These are phyloP conservation scores for Fusarium mexicanum DNA, from an alignment of 2,329 filamentous ascomycete genomes.

Conservation along the genomic window DNA sequence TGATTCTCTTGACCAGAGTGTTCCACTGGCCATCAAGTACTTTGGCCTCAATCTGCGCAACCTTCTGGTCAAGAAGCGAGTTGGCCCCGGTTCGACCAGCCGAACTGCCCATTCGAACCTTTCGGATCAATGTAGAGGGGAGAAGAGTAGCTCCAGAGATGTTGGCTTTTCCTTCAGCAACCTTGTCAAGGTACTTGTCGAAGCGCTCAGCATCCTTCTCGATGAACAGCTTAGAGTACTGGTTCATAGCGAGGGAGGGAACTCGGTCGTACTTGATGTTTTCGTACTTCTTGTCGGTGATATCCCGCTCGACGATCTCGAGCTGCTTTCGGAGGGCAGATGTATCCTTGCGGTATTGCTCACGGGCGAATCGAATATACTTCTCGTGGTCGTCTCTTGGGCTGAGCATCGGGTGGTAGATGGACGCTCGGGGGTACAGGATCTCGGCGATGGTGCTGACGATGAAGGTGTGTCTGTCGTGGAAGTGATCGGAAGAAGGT, in stretches of 20 bases:
- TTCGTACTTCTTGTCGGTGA: conserved; percentile 56
- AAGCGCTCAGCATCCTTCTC: conserved; percentile 62
- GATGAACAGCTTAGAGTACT: conserved; percentile 59
- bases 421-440: conserved; percentile 52
- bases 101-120: background rate
- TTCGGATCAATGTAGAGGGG: conserved; percentile 59
- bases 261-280: conserved; percentile 67
- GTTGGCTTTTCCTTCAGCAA: conserved; percentile 57
- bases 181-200: conserved; percentile 57
- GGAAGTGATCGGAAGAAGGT: conserved; percentile 62
- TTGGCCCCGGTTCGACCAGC: background rate
- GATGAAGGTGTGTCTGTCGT: conserved; percentile 68
- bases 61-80: conserved; percentile 43
- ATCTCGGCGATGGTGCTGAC: conserved; percentile 66
- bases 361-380: conserved; percentile 64
- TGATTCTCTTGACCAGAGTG: conserved; percentile 65
- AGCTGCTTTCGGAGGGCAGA: conserved; percentile 64
- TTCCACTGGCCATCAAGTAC: conserved; percentile 65
- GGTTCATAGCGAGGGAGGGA: conserved; percentile 66
- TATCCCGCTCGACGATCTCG: conserved; percentile 62
- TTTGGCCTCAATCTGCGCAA: conserved; percentile 47
- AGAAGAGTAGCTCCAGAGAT: conserved; percentile 67
- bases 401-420: conserved; percentile 44
- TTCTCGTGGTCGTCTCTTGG: conserved; percentile 54
- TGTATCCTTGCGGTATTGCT: conserved; percentile 61